Evolutionary conservation across 176 grass and related monocot genomes (phyloP).

Genomic region (Cocos nucifera): DNA sequence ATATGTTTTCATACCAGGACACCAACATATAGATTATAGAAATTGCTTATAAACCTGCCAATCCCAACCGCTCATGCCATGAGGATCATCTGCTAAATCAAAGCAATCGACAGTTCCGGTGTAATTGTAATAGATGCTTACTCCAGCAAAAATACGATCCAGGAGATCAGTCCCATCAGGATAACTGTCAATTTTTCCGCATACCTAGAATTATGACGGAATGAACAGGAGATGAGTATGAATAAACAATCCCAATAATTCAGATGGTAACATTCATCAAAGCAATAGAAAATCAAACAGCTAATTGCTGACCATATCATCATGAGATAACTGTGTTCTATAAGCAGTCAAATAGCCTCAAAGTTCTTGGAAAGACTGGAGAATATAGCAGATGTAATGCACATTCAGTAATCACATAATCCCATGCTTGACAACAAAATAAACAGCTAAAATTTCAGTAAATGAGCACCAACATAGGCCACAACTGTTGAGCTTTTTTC

Average conservation of each 20-base stretch:
- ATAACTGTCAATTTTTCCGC: slow-evolving; percentile 67
- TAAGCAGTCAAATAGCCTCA: too few relatives aligned
- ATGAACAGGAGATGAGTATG: slow-evolving; percentile 6
- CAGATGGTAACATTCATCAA: slow-evolving; percentile 3
- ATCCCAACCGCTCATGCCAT: slow-evolving; percentile 92
- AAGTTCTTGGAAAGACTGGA: too few relatives aligned
- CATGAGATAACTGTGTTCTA: too few relatives aligned
- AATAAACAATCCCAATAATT: not conserved
- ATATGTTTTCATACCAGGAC: not conserved
- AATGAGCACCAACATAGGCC: too few relatives aligned
- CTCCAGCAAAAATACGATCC: slow-evolving; percentile 76
- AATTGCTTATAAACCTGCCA: slow-evolving; percentile 51
- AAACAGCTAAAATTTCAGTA: too few relatives aligned
- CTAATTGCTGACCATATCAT: too few relatives aligned
- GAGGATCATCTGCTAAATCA: slow-evolving; percentile 88
- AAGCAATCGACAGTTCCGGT: slow-evolving; percentile 62
- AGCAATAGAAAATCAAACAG: too few relatives aligned
- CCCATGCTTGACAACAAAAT: too few relatives aligned
- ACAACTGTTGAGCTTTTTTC: too few relatives aligned
- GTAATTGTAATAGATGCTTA: slow-evolving; percentile 93
- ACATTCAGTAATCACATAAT: too few relatives aligned
- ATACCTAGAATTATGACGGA: slow-evolving; percentile 42
- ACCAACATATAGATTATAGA: not conserved
- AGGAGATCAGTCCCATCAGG: slow-evolving; percentile 39
- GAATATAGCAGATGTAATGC: too few relatives aligned